Base-by-base conservation (phyloP, 2,329 filamentous ascomycete species). In the Fusarium anthophilum region DNA sequence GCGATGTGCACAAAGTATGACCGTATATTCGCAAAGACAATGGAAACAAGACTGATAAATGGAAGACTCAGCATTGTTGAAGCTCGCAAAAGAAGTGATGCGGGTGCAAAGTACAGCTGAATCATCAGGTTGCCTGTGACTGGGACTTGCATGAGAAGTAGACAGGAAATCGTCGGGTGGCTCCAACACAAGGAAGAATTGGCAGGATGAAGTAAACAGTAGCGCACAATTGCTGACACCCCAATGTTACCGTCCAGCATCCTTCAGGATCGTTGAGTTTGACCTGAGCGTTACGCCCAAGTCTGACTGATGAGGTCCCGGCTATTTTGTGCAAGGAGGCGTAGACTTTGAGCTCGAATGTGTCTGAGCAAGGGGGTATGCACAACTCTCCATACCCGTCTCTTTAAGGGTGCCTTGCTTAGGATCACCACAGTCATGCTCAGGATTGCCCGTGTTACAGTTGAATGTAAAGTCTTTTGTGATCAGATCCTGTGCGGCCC, bases 21-120 rank as follows among this genome's bases (percentile, higher is more conserved):
- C 3, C 6, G 15, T 4, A 17, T 10, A 8, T 7, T 3, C 6
- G 8, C 14, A 18, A 22, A n/a, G 20, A 13, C 4, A 30, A 13
- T 6, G 3, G 8, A 39, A 2, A 6, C 6, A 26, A 26, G 17
- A 0, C 0, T 24, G 4, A 1, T 9, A 20, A 11, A 11, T 20
- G 17, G n/a, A 35, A 2, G 4, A 6, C 3, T 5, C 22, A 20
- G 6, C 8, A 35, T 11, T 28, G 6, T 24, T 53, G 12, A 4
- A n/a, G n/a, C 9, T 14, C 28, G 2, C 4, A 11, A 5, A 8
- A 22, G 30, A 37, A 20, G 11, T 10, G 3, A 2, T 13, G 2
- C 11, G 10, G 20, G 7, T 3, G 24, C 20, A 3, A 39, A 10
- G 7, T 2, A 28, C 26, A 22, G 5, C 24, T 54, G 7, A 6